phyloP scores from a whole-genome alignment of 371 early-diverging fungal genomes.

The Parasitella parasitica region DNA sequence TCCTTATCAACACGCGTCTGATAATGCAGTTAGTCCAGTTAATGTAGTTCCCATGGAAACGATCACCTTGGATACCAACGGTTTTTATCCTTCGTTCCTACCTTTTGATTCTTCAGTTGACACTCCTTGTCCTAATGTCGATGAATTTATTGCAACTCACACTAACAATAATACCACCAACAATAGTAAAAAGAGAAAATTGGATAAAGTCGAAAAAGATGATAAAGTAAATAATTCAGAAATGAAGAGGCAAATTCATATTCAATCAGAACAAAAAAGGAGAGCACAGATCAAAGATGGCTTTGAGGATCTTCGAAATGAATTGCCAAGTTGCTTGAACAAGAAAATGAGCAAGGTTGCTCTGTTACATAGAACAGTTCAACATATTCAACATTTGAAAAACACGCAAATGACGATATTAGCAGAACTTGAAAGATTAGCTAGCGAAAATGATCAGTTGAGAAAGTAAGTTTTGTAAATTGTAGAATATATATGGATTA shows the following conservation, averaged over 20 bases:
- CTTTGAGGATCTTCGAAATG: conserved; percentile 54
- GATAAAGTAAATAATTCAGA: conserved; percentile 32
- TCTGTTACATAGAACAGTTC: conserved; percentile 50
- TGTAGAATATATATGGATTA: neutral
- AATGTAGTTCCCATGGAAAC: neutral
- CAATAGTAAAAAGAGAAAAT: neutral
- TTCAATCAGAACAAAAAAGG: conserved; percentile 63
- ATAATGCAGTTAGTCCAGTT: neutral
- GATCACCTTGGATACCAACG: neutral
- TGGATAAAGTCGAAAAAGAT: neutral
- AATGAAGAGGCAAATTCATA: conserved; percentile 55
- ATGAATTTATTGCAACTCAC: neutral
- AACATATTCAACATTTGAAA: conserved; percentile 51
- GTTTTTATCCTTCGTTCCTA: neutral
- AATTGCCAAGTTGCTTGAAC: conserved; percentile 52
- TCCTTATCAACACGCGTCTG: conserved; percentile 15
- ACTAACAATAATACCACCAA: neutral
- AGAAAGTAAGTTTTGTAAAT: conserved; percentile 34
- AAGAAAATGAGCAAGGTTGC: conserved; percentile 61
- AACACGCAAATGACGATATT: conserved; percentile 43
- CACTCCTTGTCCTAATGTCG: neutral
- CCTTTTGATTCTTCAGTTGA: neutral
- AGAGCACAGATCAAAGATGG: conserved; percentile 64
- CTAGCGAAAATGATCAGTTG: conserved; percentile 47
- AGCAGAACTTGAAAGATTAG: conserved; percentile 41